Evolutionary conservation across 192 early-diverging fungal species (phyloP).

Genomic region (Gonapodya prolifera): DNA sequence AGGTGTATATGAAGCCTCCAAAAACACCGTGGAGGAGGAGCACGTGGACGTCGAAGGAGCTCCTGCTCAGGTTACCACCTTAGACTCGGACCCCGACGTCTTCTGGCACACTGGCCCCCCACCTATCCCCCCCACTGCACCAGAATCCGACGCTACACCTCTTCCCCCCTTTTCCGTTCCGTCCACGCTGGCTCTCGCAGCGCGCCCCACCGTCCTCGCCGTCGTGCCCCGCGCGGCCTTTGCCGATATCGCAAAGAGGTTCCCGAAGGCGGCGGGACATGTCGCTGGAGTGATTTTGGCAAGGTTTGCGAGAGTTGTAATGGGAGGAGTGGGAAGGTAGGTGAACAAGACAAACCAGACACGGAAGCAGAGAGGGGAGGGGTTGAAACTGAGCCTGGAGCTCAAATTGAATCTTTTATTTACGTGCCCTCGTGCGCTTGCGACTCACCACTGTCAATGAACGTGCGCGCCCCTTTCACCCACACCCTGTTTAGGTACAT

Average conservation of each 20-base stretch:
- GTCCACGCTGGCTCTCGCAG: not conserved
- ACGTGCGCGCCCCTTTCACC: not conserved
- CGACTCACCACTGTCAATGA: too few relatives aligned
- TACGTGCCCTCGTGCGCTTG: too few relatives aligned
- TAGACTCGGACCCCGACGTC: too few relatives aligned
- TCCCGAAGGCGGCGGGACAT: not conserved
- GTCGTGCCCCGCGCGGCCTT: not conserved
- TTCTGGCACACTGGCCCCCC: not conserved
- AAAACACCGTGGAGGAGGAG: not conserved
- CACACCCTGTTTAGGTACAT: not conserved
- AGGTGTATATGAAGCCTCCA: not conserved
- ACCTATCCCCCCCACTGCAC: not conserved
- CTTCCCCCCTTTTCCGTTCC: not conserved
- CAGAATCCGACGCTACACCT: not conserved
- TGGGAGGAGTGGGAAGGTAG: not conserved
- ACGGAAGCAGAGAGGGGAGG: too few relatives aligned
- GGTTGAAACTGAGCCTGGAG: too few relatives aligned
- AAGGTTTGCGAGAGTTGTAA: not conserved
- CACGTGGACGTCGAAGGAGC: not conserved
- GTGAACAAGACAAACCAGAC: not conserved
- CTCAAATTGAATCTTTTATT: too few relatives aligned
- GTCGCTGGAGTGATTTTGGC: not conserved
- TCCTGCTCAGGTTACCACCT: not conserved
- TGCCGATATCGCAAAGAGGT: not conserved
- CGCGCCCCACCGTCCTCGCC: not conserved